phyloP scores from a whole-genome alignment of 768 basidiomycete species.

The Boletus subparvulus region DNA sequence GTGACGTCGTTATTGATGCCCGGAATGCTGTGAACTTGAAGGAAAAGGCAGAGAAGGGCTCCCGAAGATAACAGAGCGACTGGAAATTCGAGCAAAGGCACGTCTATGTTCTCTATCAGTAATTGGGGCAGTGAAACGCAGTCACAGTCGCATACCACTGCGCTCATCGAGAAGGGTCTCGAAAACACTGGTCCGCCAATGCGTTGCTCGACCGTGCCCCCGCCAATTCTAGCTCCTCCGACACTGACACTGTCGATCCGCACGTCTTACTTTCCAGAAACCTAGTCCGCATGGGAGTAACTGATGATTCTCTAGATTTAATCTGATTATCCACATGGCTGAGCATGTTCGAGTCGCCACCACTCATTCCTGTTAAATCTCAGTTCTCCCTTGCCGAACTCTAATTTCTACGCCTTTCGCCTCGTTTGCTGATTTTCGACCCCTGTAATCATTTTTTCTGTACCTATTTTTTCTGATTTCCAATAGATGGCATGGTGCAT shows the following conservation, averaged over 20 bases:
- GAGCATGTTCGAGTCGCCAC: too few relatives aligned
- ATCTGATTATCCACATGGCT: too few relatives aligned
- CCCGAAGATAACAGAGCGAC: neutral
- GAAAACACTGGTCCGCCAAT: neutral
- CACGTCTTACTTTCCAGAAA: neutral
- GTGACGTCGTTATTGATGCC: neutral
- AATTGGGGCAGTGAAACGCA: slow-evolving; percentile 1
- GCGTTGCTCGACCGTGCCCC: neutral
- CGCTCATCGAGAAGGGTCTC: neutral
- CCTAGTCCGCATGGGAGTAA: neutral
- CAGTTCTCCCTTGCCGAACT: too few relatives aligned
- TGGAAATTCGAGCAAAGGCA: slow-evolving; percentile 3
- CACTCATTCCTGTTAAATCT: too few relatives aligned
- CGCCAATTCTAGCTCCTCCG: neutral
- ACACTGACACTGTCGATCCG: neutral
- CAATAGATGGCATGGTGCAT: too few relatives aligned
- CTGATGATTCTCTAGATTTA: neutral
- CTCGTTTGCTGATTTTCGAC: too few relatives aligned
- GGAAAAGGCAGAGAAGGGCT: slow-evolving; percentile 3
- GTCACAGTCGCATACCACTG: neutral
- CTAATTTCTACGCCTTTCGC: too few relatives aligned
- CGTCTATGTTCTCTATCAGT: slow-evolving; percentile 1
- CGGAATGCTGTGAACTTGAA: neutral
- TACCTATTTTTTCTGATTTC: too few relatives aligned
- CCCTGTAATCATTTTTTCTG: too few relatives aligned